Evolutionary conservation across 2,329 filamentous ascomycete genomes (phyloP).

Genomic region (Hypoxylon sp.): DNA sequence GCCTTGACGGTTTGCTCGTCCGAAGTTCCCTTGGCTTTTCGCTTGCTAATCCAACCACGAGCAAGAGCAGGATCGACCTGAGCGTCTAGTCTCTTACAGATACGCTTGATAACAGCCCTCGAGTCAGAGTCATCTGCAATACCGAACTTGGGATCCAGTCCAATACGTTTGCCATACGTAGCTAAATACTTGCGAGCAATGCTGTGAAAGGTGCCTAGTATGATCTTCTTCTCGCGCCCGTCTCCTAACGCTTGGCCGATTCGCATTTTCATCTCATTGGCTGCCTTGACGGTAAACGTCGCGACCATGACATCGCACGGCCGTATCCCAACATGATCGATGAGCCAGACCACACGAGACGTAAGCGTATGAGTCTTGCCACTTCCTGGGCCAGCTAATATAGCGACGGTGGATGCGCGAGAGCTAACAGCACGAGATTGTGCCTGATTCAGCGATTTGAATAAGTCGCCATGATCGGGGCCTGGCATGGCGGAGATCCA

Average conservation of each 20-base stretch:
- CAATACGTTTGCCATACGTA: constrained; percentile 87
- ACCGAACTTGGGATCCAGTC: constrained; percentile 84
- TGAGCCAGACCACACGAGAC: constrained; percentile 89
- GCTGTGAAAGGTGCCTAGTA: constrained; percentile 95
- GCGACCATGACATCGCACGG: constrained; percentile 94
- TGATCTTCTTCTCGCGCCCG: constrained; percentile 79
- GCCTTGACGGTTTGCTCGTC: constrained; percentile 58
- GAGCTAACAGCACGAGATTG: constrained; percentile 71
- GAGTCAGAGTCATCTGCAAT: constrained; percentile 91
- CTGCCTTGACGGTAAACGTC: constrained; percentile 97
- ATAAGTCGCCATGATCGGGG: constrained; percentile 52
- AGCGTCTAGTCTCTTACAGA: constrained; percentile 81
- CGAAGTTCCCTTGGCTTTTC: constrained; percentile 70
- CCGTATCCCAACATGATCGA: constrained; percentile 77
- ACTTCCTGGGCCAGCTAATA: constrained; percentile 76
- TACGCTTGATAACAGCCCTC: constrained; percentile 82
- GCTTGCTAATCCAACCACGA: constrained; percentile 81
- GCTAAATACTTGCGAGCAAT: constrained; percentile 88
- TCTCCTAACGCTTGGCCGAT: constrained; percentile 86
- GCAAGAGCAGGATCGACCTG: constrained; percentile 78
- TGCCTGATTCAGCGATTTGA: constrained; percentile 68
- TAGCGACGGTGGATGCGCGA: constrained; percentile 70
- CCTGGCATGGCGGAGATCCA: constrained; percentile 45
- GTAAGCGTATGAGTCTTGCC: constrained; percentile 98
- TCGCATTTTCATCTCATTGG: constrained; percentile 91